phyloP scores from a whole-genome alignment of 2,329 filamentous ascomycete genomes.

The Venturia oleaginea region DNA sequence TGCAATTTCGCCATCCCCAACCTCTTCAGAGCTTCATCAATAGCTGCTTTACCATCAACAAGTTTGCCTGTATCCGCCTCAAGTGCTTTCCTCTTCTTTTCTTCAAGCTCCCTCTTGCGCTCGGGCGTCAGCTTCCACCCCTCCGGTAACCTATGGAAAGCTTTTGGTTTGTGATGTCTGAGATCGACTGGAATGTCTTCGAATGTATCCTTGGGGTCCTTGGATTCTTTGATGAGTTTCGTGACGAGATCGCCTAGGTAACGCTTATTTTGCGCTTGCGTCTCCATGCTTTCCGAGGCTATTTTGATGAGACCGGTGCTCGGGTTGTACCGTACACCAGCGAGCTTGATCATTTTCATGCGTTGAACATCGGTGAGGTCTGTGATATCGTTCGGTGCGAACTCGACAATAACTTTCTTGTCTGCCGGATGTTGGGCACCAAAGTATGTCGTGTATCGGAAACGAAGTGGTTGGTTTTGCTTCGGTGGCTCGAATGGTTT shows the following conservation, averaged over 20 bases:
- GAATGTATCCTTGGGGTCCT: constrained; percentile 71
- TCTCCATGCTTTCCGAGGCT: constrained; percentile 79
- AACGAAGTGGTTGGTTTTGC: constrained; percentile 64
- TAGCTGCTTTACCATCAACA: constrained; percentile 42
- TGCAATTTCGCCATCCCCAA: constrained; percentile 8
- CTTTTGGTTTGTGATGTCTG: constrained; percentile 67
- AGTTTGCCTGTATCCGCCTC: constrained; percentile 45
- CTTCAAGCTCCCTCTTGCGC: constrained; percentile 41
- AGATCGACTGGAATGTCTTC: constrained; percentile 84
- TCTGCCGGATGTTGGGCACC: constrained; percentile 86
- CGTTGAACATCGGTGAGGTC: constrained; percentile 58
- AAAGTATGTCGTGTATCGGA: constrained; percentile 95
- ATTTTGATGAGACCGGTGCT: constrained; percentile 74
- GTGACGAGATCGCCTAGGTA: constrained; percentile 74
- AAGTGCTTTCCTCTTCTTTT: constrained; percentile 39
- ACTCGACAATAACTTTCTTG: constrained; percentile 90
- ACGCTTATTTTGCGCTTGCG: constrained; percentile 94
- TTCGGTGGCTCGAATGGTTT: constrained; percentile 70
- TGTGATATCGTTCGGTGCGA: constrained; percentile 62
- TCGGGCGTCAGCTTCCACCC: constrained; percentile 72
- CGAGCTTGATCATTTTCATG: constrained; percentile 78
- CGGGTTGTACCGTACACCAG: constrained; percentile 80
- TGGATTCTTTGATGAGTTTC: constrained; percentile 61
- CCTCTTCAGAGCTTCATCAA: constrained; percentile 19
- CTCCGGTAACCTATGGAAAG: constrained; percentile 62